phyloP scores from a whole-genome alignment of 2,329 filamentous ascomycete species.

The Aspergillus calidoustus region DNA sequence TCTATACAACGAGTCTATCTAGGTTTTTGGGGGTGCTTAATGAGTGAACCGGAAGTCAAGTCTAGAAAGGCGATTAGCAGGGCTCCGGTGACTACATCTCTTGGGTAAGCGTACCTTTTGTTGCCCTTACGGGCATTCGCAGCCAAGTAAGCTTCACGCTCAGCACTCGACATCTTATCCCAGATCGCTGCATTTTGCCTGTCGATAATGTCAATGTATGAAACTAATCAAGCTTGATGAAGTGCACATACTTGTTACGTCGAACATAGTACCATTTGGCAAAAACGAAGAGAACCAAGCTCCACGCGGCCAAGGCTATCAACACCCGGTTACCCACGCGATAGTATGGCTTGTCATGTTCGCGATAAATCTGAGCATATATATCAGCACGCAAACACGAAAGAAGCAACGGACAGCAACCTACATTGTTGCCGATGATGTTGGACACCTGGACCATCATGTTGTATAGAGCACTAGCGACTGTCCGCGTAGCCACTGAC shows the following conservation, averaged over 20 bases:
- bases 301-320: slow-evolving; percentile 57
- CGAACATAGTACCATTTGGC: slow-evolving; percentile 47
- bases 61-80: slow-evolving; percentile 23
- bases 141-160: slow-evolving; percentile 42
- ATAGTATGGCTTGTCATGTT: slow-evolving; percentile 61
- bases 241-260: slow-evolving; percentile 43
- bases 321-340: slow-evolving; percentile 62
- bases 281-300: slow-evolving; percentile 55
- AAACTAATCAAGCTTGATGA: not conserved
- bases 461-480: slow-evolving; percentile 52
- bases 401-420: slow-evolving; percentile 15
- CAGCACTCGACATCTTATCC: slow-evolving; percentile 46
- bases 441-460: slow-evolving; percentile 51
- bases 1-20: not conserved
- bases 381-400: slow-evolving; percentile 7
- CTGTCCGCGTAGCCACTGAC: slow-evolving; percentile 48
- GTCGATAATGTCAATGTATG: slow-evolving; percentile 10
- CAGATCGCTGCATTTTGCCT: slow-evolving; percentile 43
- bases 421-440: slow-evolving; percentile 46
- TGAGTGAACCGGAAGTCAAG: slow-evolving; percentile 46
- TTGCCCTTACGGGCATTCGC: slow-evolving; percentile 47
- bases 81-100: not conserved
- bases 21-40: slow-evolving; percentile 21
- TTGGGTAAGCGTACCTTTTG: slow-evolving; percentile 44
- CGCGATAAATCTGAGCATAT: slow-evolving; percentile 57